These are phyloP conservation scores for Fraxinus excelsior DNA, from an alignment of 257 asterid genomes.

Conservation along the genomic window DNA sequence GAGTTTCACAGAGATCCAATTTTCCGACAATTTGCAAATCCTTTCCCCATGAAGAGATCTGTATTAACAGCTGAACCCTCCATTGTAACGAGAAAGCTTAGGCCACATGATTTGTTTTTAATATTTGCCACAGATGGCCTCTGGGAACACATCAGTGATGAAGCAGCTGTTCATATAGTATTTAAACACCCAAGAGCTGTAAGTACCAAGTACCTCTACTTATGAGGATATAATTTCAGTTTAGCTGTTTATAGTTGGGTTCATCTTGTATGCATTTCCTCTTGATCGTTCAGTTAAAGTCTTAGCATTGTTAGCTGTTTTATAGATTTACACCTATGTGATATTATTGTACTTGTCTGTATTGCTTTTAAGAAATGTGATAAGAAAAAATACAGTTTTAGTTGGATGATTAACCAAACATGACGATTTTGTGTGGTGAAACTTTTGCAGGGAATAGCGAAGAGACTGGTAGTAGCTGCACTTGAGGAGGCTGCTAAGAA, in stretches of 20 bases:
- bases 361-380: neutral
- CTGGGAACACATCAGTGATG: constrained; percentile 39
- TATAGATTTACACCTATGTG: neutral
- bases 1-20: constrained; percentile 33
- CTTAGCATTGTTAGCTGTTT: too few relatives aligned
- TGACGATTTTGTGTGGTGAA: neutral
- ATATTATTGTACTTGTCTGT: neutral
- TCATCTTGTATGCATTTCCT: neutral
- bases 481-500: constrained; percentile 86
- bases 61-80: constrained; percentile 35
- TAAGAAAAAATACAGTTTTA: too few relatives aligned
- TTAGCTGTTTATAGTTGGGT: neutral
- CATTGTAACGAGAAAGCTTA: constrained; percentile 26
- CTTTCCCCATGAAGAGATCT: constrained; percentile 28
- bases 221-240: neutral
- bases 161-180: constrained; percentile 37
- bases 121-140: constrained; percentile 45
- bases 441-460: constrained; percentile 84
- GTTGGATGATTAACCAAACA: neutral
- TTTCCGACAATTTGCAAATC: constrained; percentile 25
- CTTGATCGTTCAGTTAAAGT: neutral
- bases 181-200: constrained; percentile 29
- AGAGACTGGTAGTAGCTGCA: constrained; percentile 81
- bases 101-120: constrained; percentile 29
- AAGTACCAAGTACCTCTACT: constrained; percentile 18